phyloP scores from a whole-genome alignment of 179 eudicot genomes.

The Gypsophila paniculata region DNA sequence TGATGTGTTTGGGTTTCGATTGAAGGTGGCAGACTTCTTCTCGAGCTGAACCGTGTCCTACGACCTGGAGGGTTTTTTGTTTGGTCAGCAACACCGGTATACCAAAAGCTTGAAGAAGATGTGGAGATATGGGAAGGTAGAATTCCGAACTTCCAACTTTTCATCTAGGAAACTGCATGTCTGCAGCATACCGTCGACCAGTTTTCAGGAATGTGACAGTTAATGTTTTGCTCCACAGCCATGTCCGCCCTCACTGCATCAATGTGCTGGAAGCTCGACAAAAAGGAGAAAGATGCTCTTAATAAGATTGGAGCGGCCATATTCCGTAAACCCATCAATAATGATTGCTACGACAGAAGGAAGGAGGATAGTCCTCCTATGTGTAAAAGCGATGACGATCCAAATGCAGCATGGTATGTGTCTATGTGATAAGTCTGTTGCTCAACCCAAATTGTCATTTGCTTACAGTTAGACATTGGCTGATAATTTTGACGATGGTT shows the following conservation, averaged over 20 bases:
- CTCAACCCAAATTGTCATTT: not conserved
- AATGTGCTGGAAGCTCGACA: slow-evolving; percentile 82
- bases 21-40: slow-evolving; percentile 73
- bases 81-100: slow-evolving; percentile 91
- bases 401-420: slow-evolving; percentile 78
- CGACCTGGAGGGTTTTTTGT: slow-evolving; percentile 84
- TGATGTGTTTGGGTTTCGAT: not conserved
- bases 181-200: not conserved
- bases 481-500: not conserved
- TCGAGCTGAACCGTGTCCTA: slow-evolving; percentile 75
- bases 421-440: slow-evolving; percentile 27
- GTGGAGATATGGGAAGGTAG: slow-evolving; percentile 80
- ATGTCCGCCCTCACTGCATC: slow-evolving; percentile 69
- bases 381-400: slow-evolving; percentile 74
- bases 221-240: slow-evolving; percentile 34
- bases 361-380: slow-evolving; percentile 55
- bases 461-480: not conserved
- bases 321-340: slow-evolving; percentile 63
- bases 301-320: slow-evolving; percentile 65
- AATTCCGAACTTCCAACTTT: not conserved
- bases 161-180: not conserved
- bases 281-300: slow-evolving; percentile 55
- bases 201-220: slow-evolving; percentile 20
- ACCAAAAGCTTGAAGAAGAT: slow-evolving; percentile 69
- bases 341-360: slow-evolving; percentile 70